Base-by-base conservation (phyloP, 2,329 filamentous ascomycete species). In the Ceratocystis eucalypticola region DNA sequence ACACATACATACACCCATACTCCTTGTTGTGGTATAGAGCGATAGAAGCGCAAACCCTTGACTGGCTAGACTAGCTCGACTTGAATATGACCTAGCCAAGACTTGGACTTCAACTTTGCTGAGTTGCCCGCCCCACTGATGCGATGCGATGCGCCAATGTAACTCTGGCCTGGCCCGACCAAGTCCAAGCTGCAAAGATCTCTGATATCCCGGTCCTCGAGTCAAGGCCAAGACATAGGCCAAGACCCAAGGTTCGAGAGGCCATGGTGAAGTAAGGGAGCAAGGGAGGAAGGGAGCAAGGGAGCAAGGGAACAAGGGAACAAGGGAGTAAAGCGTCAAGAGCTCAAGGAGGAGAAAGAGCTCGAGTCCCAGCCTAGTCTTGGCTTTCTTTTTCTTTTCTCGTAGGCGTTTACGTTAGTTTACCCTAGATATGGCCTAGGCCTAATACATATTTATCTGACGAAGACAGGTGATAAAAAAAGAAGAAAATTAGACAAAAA, bases 111-210 rank as follows among this genome's bases (percentile, higher is more conserved):
- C 33, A 22, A 25, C 53, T 30, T 55, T n/a, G 53, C 53, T 33
- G 25, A 33, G 28, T 57, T 17, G 10, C 53, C 53, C 28, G 53
- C 53, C 53, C 53, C 53, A 57, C 53, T 57, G 53, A 57, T 57
- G 53, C 28, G 53, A 57, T 57, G 53, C 53, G 53, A 59, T 59
- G 53, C 53, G 53, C 53, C 28, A 59, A 59, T 59, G 53, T n/a
- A 59, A 59, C 53, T 15, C 53, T 59, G 53, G 53, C 53, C 17
- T 25, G 28, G 28, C 53, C 53, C 28, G 53, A 12, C 12, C 28
- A 33, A 33, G 28, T 37, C 53, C 53, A 59, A 59, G 53, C 53
- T 59, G 28, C 53, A 59, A 59, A 59, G 25, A 59, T 59, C 53
- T 59, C 25, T 37, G 53, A 25, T 53, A 59, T 59, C 53, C 53